These are phyloP conservation scores for Erythrophleum ivorense DNA, from an alignment of 331 rosid genomes.

Conservation along the genomic window DNA sequence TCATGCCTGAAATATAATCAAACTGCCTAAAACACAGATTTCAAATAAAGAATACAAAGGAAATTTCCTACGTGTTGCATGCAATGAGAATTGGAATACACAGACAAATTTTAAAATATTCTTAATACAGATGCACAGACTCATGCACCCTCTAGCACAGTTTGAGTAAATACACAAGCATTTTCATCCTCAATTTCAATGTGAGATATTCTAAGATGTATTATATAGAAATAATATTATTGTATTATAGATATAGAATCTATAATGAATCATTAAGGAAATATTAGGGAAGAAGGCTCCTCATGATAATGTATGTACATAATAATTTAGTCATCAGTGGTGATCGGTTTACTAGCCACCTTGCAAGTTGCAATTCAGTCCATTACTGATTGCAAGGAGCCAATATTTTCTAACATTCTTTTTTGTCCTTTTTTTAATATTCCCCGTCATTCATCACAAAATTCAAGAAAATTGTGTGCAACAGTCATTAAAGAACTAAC, in stretches of 20 bases:
- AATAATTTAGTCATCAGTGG: not conserved
- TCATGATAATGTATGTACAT: not conserved
- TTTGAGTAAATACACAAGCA: not conserved
- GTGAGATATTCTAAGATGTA: slow-evolving; percentile 13
- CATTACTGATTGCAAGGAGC: not conserved
- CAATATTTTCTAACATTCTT: not conserved
- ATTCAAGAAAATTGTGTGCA: not conserved
- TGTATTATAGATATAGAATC: not conserved
- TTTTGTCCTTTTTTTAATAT: too few relatives aligned
- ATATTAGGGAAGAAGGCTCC: not conserved
- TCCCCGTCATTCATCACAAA: not conserved
- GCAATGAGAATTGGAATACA: not conserved
- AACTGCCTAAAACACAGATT: slow-evolving; percentile 20
- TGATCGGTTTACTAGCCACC: not conserved
- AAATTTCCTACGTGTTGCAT: slow-evolving; percentile 8
- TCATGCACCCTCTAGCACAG: not conserved
- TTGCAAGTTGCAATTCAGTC: not conserved
- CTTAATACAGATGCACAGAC: not conserved
- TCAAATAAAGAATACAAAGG: slow-evolving; percentile 20
- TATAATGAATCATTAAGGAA: not conserved
- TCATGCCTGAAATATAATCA: slow-evolving; percentile 74
- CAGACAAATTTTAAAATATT: not conserved
- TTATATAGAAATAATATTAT: not conserved
- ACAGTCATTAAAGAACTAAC: not conserved
- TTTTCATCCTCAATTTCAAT: slow-evolving; percentile 2